Evolutionary conservation across 2,329 filamentous ascomycete species (phyloP), one percentile per base, ranked within the genome.

Genomic region (Botrytis tulipae): DNA sequence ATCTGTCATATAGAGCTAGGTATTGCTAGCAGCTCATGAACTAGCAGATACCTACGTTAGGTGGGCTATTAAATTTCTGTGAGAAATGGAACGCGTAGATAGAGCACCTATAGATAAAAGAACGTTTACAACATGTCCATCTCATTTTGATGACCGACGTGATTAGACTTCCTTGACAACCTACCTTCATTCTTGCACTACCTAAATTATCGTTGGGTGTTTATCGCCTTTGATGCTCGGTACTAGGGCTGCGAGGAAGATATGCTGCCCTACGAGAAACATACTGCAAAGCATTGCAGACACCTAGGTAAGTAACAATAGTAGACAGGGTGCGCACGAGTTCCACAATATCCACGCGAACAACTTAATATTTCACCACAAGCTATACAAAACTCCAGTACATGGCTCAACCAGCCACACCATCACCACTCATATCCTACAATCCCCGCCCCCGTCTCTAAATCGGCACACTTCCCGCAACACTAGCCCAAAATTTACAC

Each of bases 401-500:
- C n/a, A 57, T 12, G 51, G 4, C 57, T 35, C 57, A 12, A 9
- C 57, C 29, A 59, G 12, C 3, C 60, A 62, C 14, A 3, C 18
- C 29, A 22, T 18, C 22, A 61, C 22, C 35, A 18, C 6, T 12
- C 25, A 40, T 18, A n/a, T 10, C 32, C n/a, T 29, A 29, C 14
- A 54, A 40, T 40, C 8, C 12, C 5, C 44, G 12, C 42, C 20
- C 42, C 35, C 22, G 1, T 2, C 40, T 22, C 8, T 78, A 86
- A 74, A 88, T 82, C 2, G 87, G 85, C 73, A 88, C 81, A 73
- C 83, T 81, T 25, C 80, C 78, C 10, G 83, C 86, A 22, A 87
- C 80, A 3, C 80, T 81, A 73, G 82, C 82, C 87, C 88, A 90
- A 76, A 90, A 88, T 6, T 78, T 82, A 78, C 89, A 90, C 73